Conservation (phyloP, 2,329 filamentous ascomycete genomes). For the Fusarium torreyae region DNA sequence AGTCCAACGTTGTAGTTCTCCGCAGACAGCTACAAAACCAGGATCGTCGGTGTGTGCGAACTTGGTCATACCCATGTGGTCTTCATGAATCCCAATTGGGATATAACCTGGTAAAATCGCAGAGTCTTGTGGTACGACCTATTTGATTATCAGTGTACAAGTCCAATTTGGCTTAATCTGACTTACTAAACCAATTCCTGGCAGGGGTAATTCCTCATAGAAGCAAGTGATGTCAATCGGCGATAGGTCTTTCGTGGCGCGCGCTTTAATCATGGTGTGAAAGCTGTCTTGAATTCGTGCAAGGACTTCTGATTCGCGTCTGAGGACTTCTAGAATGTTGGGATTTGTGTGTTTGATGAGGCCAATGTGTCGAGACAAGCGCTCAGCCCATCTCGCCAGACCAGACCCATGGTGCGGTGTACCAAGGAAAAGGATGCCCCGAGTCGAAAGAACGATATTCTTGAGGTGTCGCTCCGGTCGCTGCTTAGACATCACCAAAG, state of each 20-base stretch:
- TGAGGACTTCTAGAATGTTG: constrained; percentile 13
- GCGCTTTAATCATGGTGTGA: constrained; percentile 11
- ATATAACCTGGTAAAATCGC: constrained; percentile 22
- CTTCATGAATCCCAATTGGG: constrained; percentile 3
- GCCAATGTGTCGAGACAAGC: constrained; percentile 1
- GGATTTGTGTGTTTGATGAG: constrained; percentile 23
- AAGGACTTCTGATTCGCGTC: constrained; percentile 17
- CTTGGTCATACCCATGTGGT: constrained; percentile 21
- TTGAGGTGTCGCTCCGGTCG: no score
- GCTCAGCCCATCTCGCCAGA: constrained; percentile 16
- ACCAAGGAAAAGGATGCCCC: constrained; percentile 20
- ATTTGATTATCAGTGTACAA: no score
- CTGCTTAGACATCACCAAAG: no score
- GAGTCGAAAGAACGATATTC: neutral
- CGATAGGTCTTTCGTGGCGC: neutral
- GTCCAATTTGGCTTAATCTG: no score
- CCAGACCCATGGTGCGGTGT: constrained; percentile 24
- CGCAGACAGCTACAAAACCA: constrained; percentile 1
- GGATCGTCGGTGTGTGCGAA: constrained; percentile 3
- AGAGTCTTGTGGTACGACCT: constrained; percentile 25
- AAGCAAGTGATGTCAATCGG: constrained; percentile 26
- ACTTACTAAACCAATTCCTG: neutral
- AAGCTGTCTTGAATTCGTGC: constrained; percentile 20
- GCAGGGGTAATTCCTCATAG: constrained; percentile 27
- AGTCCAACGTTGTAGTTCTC: neutral